phyloP scores from a whole-genome alignment of 148 eudicot species.

The Chenopodium berlandieri region DNA sequence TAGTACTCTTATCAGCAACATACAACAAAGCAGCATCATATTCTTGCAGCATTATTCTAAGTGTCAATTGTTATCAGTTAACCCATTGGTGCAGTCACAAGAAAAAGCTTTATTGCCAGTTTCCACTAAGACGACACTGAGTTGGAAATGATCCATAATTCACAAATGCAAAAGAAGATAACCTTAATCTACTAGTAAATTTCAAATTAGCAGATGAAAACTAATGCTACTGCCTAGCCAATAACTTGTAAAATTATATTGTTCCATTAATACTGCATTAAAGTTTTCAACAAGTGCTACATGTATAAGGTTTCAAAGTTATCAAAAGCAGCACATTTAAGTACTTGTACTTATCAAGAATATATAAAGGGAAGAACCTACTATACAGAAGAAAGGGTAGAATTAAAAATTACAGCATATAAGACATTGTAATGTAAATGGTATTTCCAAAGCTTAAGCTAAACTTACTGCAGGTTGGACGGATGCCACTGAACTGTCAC shows the following conservation, averaged over 20 bases:
- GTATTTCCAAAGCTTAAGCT: not conserved
- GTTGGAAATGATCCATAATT: not conserved
- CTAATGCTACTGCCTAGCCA: too few species aligned
- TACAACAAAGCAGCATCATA: not conserved
- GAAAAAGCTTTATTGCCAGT: not conserved
- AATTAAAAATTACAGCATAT: not conserved
- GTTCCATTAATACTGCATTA: not conserved
- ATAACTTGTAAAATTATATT: too few species aligned
- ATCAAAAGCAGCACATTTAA: too few species aligned
- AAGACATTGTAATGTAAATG: not conserved
- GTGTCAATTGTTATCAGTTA: not conserved
- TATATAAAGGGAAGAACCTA: not conserved
- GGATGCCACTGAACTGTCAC: conserved; percentile 20
- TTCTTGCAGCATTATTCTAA: not conserved
- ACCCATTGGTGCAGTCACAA: not conserved
- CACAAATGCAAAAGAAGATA: conserved; percentile 1
- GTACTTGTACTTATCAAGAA: too few species aligned
- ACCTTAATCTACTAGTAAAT: not conserved
- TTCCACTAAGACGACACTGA: not conserved
- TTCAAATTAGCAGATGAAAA: too few species aligned
- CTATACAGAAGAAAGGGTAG: too few species aligned
- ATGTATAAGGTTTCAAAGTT: not conserved
- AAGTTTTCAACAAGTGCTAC: not conserved
- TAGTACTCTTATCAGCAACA: not conserved
- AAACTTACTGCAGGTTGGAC: conserved; percentile 30